Conservation (phyloP, 768 basidiomycete genomes). For the Multifurca ochricompacta region DNA sequence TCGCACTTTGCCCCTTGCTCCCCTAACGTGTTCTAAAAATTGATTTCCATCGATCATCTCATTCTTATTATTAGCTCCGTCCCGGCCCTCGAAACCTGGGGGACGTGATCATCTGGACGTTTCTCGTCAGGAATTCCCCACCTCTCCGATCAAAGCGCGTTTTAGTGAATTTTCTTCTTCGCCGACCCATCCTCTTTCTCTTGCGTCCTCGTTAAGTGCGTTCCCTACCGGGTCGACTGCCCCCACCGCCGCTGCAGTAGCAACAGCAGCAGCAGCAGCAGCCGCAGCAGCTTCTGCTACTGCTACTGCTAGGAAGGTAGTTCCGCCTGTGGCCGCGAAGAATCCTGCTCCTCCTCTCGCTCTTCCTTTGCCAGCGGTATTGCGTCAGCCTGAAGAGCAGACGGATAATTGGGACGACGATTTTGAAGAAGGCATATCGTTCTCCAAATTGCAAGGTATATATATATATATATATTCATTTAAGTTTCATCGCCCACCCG, state of each 20-base stretch:
- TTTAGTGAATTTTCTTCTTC: constrained; percentile 4
- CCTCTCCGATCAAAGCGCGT: constrained; percentile 19
- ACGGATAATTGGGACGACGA: constrained; percentile 99
- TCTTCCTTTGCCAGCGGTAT: constrained; percentile 53
- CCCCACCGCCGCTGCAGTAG: no score
- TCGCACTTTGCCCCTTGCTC: constrained; percentile 10
- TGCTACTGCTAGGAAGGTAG: constrained; percentile 20
- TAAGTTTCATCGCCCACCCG: background rate
- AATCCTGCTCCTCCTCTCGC: constrained; percentile 23
- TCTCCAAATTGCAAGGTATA: constrained; percentile 70
- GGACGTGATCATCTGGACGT: constrained; percentile 30
- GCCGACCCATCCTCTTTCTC: constrained; percentile 10
- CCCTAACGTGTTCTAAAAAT: background rate
- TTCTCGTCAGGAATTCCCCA: constrained; percentile 42
- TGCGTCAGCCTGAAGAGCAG: constrained; percentile 75
- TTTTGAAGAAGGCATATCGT: constrained; percentile 89
- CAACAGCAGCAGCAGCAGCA: no score
- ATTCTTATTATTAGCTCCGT: constrained; percentile 70
- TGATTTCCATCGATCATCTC: no score
- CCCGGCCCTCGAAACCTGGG: constrained; percentile 59
- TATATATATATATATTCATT: no score
- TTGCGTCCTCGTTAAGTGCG: constrained; percentile 13
- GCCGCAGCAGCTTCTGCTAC: no score
- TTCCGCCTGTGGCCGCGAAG: constrained; percentile 15
- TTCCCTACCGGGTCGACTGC: constrained; percentile 11